Evolutionary conservation across 2,329 filamentous ascomycete genomes (phyloP).

Genomic region (Fusarium kyushuense): DNA sequence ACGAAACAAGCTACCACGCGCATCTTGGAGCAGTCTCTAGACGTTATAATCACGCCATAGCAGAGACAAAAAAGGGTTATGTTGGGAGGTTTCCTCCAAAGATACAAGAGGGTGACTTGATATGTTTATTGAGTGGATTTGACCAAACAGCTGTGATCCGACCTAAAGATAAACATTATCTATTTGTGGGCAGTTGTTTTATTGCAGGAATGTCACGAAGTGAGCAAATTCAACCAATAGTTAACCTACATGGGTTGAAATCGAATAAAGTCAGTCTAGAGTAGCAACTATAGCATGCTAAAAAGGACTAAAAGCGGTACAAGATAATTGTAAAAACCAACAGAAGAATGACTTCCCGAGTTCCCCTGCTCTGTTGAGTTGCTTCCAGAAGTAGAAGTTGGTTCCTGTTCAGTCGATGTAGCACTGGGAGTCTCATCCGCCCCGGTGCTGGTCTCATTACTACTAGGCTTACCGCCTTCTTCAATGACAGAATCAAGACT

Average conservation of each 20-base stretch:
- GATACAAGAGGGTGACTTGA: background rate
- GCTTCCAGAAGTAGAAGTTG: background rate
- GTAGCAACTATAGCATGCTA: background rate
- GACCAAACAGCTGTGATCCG: background rate
- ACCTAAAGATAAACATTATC: background rate
- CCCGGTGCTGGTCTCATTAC: background rate
- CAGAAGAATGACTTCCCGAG: background rate
- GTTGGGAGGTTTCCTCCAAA: conserved; percentile 5
- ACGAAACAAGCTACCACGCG: background rate
- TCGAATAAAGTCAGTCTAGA: background rate
- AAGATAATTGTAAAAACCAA: background rate
- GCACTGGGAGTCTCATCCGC: background rate
- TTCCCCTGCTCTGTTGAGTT: background rate
- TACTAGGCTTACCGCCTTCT: background rate
- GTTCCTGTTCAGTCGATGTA: background rate
- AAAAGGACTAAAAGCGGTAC: background rate
- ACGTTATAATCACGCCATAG: background rate
- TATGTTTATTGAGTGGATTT: background rate
- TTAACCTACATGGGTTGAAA: background rate
- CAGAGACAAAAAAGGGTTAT: conserved; percentile 5
- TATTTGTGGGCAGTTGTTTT: conserved; percentile 3
- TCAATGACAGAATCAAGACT: background rate
- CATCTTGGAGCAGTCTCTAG: background rate
- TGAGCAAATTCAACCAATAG: background rate
- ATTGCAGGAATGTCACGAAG: background rate